Conservation (phyloP, 2,329 filamentous ascomycete genomes). For the Trichoderma sp. region DNA sequence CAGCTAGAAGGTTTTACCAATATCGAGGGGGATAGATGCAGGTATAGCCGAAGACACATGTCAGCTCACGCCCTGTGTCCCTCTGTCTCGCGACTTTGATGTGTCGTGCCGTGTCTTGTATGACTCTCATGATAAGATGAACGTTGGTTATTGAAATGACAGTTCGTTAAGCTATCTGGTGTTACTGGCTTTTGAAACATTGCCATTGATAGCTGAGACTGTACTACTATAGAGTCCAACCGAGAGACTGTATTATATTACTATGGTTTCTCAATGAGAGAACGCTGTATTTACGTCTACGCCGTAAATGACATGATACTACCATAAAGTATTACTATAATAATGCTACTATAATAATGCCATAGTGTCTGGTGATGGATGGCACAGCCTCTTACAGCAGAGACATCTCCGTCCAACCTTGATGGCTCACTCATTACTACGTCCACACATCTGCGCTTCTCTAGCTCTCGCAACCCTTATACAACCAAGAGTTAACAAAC, state of each 20-base stretch:
- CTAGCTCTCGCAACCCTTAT: too few species aligned
- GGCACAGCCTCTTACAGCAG: too few species aligned
- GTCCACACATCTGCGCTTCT: too few species aligned
- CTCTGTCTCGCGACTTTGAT: neutral
- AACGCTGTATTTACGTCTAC: neutral
- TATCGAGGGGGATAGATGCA: neutral
- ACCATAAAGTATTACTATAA: too few species aligned
- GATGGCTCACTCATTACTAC: too few species aligned
- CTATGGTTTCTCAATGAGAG: neutral
- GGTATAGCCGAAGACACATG: constrained; percentile 3
- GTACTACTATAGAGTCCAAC: neutral
- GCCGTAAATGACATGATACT: too few species aligned
- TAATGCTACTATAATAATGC: neutral
- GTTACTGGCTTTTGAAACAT: neutral
- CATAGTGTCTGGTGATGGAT: neutral
- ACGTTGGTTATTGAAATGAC: neutral
- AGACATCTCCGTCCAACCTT: too few species aligned
- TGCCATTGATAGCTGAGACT: neutral
- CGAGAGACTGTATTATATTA: too few species aligned
- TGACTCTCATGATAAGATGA: neutral
- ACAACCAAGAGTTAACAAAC: too few species aligned
- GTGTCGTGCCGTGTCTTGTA: neutral
- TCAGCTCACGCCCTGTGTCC: neutral
- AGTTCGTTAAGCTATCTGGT: neutral
- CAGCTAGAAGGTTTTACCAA: neutral